phyloP scores from a whole-genome alignment of 108 stramenopile species.

The Aurantiochytrium sp. region DNA sequence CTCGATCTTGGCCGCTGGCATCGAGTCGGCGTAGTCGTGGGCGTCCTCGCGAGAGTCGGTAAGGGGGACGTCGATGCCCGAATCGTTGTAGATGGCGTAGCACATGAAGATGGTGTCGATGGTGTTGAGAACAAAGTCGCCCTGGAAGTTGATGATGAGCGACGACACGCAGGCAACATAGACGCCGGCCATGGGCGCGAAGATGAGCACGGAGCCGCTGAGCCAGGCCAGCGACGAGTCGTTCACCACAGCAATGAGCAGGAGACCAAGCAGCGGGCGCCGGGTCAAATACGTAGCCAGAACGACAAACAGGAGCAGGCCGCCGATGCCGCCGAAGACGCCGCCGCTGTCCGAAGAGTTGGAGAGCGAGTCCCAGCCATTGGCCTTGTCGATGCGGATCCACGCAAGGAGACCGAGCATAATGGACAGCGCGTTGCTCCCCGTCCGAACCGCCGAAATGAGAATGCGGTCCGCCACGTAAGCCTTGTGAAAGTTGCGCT shows the following conservation, averaged over 20 bases:
- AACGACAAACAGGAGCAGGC: background rate
- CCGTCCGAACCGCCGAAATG: background rate
- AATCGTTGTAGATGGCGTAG: background rate
- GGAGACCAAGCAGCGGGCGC: background rate
- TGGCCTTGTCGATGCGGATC: background rate
- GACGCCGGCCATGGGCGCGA: background rate
- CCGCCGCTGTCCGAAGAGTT: background rate
- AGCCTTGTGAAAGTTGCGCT: background rate
- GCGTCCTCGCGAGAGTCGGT: background rate
- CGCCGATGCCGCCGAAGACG: background rate
- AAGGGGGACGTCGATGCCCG: background rate
- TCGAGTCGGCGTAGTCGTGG: background rate
- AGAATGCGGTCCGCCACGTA: background rate
- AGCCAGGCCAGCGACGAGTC: background rate
- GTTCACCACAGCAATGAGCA: background rate
- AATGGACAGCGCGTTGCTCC: background rate
- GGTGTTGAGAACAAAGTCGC: background rate
- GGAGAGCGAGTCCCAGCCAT: background rate
- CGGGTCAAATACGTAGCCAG: background rate
- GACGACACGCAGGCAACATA: background rate
- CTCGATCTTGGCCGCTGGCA: background rate
- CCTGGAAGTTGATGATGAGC: background rate
- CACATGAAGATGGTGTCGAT: slow-evolving; percentile 1
- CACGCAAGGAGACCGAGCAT: background rate
- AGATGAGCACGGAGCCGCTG: background rate